Evolutionary conservation across 2,329 filamentous ascomycete species (phyloP).

Genomic region (Colletotrichum liriopes): DNA sequence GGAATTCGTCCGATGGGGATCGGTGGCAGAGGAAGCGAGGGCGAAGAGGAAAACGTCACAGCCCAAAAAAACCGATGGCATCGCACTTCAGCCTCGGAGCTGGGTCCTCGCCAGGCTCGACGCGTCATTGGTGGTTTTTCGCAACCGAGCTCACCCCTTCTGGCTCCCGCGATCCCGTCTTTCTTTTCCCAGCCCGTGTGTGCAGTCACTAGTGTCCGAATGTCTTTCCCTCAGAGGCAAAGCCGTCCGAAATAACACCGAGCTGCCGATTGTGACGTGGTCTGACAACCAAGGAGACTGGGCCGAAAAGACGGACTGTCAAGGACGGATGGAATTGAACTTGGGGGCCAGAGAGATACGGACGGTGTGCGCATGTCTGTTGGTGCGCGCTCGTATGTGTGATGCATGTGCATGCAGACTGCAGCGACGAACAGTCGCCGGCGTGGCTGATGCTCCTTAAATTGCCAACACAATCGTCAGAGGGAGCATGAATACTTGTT

Average conservation of each 20-base stretch:
- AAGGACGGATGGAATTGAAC: neutral
- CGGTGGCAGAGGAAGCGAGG: conserved; percentile 3
- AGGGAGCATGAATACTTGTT: neutral
- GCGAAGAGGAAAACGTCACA: conserved; percentile 28
- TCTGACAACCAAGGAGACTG: neutral
- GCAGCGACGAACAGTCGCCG: neutral
- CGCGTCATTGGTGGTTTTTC: conserved; percentile 34
- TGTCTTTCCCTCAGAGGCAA: conserved; percentile 10
- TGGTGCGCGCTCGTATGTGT: conserved; percentile 3
- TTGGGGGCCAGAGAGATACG: neutral
- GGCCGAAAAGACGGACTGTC: neutral
- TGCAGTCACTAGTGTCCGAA: conserved; percentile 6
- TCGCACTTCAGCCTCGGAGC: conserved; percentile 19
- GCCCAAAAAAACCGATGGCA: neutral
- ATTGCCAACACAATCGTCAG: neutral
- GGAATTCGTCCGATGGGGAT: neutral
- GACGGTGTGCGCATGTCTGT: neutral
- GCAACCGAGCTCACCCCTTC: conserved; percentile 17
- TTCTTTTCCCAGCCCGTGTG: conserved; percentile 26
- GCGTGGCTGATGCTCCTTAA: neutral
- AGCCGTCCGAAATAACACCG: conserved; percentile 23
- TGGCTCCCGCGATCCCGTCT: conserved; percentile 16
- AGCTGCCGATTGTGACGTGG: conserved; percentile 18
- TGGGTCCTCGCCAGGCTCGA: conserved; percentile 36
- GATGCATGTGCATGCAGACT: conserved; percentile 18